Evolutionary conservation across 345 rosid genomes (phyloP), one percentile per base, ranked within the genome.

Genomic region (Odontarrhena argentea): DNA sequence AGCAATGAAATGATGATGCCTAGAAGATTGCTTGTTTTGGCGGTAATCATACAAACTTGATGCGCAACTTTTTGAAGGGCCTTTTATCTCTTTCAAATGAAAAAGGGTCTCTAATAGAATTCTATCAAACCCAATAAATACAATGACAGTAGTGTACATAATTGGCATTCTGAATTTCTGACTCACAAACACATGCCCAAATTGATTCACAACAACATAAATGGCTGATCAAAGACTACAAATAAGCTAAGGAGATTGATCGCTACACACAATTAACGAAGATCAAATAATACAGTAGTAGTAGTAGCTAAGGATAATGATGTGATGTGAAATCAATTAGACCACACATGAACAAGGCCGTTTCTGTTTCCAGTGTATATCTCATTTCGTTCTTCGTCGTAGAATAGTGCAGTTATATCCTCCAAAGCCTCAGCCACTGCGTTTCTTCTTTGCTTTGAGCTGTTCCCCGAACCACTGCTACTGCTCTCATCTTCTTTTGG

Each of bases 361-460:
- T 80, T 84, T 60, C 85, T 79, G 67, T 92, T 89, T 25, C 98
- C 97, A 0, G 93, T 89, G 76, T 93, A 93, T 43, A 90, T 89
- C 83, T 93, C 98, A 35, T 90, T 90, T 36, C 96, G 88, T 44
- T 93, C 98, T 77, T 92, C 97, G 0, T 90, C 97, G 1, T 90
- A 93, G 81, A 86, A 93, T 13, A 93, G 90, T 1, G 94, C 88
- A 0, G 97, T 93, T 68, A 93, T 90, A 73, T 90, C 98, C 81
- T 93, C 94, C 64, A 86, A 77, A 13, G 96, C 93, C 77, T 89
- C 91, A 28, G 84, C 78, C 18, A 82, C 96, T 0, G 84, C 86
- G 67, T 83, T 86, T 82, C 80, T 81, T 47, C 75, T 80, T 53
- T 48, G 76, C 59, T 74, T 83, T 15, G 85, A 51, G 63, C 69